These are phyloP conservation scores for Edaphochlamys debaryana DNA, from an alignment of 139 green algal species.

Conservation along the genomic window DNA sequence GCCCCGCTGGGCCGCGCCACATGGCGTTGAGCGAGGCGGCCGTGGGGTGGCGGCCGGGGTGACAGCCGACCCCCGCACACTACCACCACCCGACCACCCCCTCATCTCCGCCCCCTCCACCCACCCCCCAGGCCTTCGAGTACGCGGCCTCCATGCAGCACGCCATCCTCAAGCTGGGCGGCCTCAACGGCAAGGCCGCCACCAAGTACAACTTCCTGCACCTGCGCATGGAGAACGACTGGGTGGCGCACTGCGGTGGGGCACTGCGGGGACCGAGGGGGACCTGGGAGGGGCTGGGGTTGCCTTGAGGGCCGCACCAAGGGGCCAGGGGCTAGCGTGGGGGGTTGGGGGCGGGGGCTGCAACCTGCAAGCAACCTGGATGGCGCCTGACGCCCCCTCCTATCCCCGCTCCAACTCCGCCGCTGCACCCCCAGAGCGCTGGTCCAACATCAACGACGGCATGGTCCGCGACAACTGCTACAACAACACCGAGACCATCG, in stretches of 20 bases:
- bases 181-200: not conserved
- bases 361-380: too few relatives aligned
- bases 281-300: not conserved
- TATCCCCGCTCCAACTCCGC: too few relatives aligned
- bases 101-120: too few relatives aligned
- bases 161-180: conserved; percentile 22
- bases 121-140: not conserved
- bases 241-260: conserved; percentile 51
- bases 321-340: too few relatives aligned
- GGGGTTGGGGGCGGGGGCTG: too few relatives aligned
- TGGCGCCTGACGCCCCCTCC: not conserved
- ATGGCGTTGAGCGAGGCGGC: too few relatives aligned
- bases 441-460: conserved; percentile 22
- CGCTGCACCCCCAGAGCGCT: too few relatives aligned
- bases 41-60: too few relatives aligned
- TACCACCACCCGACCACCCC: too few relatives aligned
- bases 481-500: not conserved
- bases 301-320: not conserved
- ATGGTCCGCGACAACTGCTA: conserved; percentile 58
- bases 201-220: conserved; percentile 50
- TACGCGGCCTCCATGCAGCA: conserved; percentile 30
- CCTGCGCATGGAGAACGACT: conserved; percentile 54
- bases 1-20: too few relatives aligned
- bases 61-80: too few relatives aligned
- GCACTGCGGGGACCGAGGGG: not conserved